Conservation (phyloP, 768 basidiomycete genomes). For the Daedalea quercina region DNA sequence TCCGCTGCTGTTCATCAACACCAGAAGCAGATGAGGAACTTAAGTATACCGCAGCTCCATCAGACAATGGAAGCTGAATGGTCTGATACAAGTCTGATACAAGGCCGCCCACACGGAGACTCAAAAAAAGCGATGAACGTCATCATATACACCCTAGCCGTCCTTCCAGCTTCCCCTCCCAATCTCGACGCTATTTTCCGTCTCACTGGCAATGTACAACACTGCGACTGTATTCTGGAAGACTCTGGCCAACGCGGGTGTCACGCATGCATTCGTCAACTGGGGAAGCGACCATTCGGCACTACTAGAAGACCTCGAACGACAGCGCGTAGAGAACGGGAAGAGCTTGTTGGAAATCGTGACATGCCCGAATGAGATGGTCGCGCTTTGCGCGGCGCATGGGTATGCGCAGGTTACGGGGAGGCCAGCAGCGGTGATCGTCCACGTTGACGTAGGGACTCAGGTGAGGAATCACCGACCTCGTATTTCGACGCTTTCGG, state of each 20-base stretch:
- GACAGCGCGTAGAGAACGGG: constrained; percentile 40
- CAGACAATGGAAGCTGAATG: too few species aligned
- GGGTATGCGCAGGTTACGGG: constrained; percentile 63
- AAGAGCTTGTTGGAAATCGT: constrained; percentile 42
- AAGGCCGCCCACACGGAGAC: too few species aligned
- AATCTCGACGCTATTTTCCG: too few species aligned
- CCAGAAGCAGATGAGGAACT: too few species aligned
- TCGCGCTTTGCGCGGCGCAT: constrained; percentile 64
- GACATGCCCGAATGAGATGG: constrained; percentile 76
- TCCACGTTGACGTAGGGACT: constrained; percentile 69
- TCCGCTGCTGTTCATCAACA: too few species aligned
- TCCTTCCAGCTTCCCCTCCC: background rate
- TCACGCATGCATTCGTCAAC: constrained; percentile 67
- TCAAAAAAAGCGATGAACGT: background rate
- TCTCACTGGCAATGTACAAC: constrained; percentile 30
- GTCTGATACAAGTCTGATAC: too few species aligned
- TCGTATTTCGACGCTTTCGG: background rate
- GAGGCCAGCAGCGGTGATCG: constrained; percentile 62
- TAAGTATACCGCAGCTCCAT: too few species aligned
- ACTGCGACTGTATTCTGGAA: constrained; percentile 57
- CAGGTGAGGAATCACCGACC: constrained; percentile 36
- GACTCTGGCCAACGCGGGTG: constrained; percentile 49
- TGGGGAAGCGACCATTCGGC: constrained; percentile 76
- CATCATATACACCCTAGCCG: background rate
- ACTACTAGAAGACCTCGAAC: constrained; percentile 59